These are phyloP conservation scores for Amylocystis lapponica DNA, from an alignment of 768 basidiomycete genomes.

Conservation along the genomic window DNA sequence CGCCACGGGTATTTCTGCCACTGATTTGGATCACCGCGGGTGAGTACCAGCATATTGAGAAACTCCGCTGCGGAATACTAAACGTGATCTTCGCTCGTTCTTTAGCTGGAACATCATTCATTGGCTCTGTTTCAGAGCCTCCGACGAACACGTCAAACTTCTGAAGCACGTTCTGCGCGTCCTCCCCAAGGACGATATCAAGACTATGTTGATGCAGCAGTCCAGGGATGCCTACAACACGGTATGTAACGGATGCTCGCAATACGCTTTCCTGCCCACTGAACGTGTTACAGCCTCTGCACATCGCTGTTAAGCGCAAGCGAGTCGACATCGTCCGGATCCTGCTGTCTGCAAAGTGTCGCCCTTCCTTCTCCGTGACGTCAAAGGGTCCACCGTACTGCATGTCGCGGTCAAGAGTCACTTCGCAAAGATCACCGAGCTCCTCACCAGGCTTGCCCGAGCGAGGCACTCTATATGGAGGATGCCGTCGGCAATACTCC, in stretches of 20 bases:
- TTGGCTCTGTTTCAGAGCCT: slow-evolving; percentile 29
- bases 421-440: slow-evolving; percentile 30
- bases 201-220: slow-evolving; percentile 38
- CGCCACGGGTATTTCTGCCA: slow-evolving; percentile 38
- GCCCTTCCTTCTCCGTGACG: slow-evolving; percentile 35
- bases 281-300: slow-evolving; percentile 40
- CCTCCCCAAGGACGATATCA: slow-evolving; percentile 43
- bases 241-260: not conserved
- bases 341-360: slow-evolving; percentile 32
- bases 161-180: slow-evolving; percentile 39
- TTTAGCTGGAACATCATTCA: slow-evolving; percentile 63
- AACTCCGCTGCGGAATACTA: no score
- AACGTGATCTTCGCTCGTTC: not conserved
- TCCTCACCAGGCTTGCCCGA: slow-evolving; percentile 34
- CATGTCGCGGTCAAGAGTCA: slow-evolving; percentile 39
- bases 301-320: slow-evolving; percentile 41
- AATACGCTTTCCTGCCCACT: slow-evolving; percentile 49
- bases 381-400: slow-evolving; percentile 45
- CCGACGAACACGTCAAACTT: slow-evolving; percentile 19
- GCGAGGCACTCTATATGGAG: slow-evolving; percentile 38
- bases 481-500: slow-evolving; percentile 34
- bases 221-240: slow-evolving; percentile 33
- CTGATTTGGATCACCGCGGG: no score
- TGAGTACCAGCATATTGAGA: no score
- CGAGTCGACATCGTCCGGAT: slow-evolving; percentile 21